These are phyloP conservation scores for Hericium coralloides DNA, from an alignment of 768 basidiomycete genomes.

Conservation along the genomic window DNA sequence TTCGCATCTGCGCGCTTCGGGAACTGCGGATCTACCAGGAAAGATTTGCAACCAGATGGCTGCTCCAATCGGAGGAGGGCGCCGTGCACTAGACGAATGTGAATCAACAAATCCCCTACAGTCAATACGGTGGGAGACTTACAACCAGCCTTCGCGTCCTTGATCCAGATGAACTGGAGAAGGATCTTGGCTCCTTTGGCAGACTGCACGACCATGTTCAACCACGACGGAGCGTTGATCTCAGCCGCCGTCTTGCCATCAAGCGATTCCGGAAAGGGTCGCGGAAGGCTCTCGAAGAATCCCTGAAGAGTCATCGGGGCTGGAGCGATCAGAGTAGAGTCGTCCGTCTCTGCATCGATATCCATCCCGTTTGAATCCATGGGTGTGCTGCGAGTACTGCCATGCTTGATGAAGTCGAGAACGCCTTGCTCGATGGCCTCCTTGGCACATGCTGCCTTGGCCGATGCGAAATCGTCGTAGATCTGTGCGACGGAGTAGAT, in stretches of 20 bases:
- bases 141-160: slow-evolving; percentile 36
- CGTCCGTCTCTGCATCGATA: slow-evolving; percentile 6
- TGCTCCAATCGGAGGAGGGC: slow-evolving; percentile 52
- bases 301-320: slow-evolving; percentile 33
- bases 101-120: background rate
- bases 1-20: slow-evolving; percentile 58
- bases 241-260: slow-evolving; percentile 36
- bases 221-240: slow-evolving; percentile 45
- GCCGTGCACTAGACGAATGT: slow-evolving; percentile 40
- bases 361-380: slow-evolving; percentile 12
- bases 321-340: slow-evolving; percentile 4
- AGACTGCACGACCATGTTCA: slow-evolving; percentile 42
- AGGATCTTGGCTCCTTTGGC: slow-evolving; percentile 41
- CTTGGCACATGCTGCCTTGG: slow-evolving; percentile 45
- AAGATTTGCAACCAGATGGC: slow-evolving; percentile 43
- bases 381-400: slow-evolving; percentile 40
- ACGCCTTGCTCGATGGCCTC: slow-evolving; percentile 44
- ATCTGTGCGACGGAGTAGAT: slow-evolving; percentile 43
- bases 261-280: slow-evolving; percentile 50
- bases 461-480: slow-evolving; percentile 32
- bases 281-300: slow-evolving; percentile 59
- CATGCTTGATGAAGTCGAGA: slow-evolving; percentile 48
- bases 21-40: slow-evolving; percentile 56
- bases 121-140: slow-evolving; percentile 17
- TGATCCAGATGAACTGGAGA: slow-evolving; percentile 35